Evolutionary conservation across 2,329 filamentous ascomycete species (phyloP), one percentile per base, ranked within the genome.

Genomic region (Chalaropsis ovoidea): DNA sequence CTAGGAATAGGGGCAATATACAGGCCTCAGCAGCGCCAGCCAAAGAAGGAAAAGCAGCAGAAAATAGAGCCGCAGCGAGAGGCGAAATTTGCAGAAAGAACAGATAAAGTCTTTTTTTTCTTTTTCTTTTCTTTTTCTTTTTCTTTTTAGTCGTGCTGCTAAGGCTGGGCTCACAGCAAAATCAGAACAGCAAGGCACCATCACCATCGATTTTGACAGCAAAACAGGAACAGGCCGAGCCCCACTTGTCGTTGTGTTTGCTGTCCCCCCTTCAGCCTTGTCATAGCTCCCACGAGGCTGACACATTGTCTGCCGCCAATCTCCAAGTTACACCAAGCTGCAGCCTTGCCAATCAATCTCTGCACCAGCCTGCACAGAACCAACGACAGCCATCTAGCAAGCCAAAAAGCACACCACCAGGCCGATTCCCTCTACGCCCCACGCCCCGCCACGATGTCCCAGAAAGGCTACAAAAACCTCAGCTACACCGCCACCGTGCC

Each of bases 391-490:
- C 27, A 17, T n/a, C 43, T 19, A n/a, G 54, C 3, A 39, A 58
- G n/a, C 3, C 47, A 13, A 11, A 15, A 52, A 27, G 13, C 47
- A 49, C 11, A 52, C 11, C 19, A 13, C 22, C 10, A 39, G 35
- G 35, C 35, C 35, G 8, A 6, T 7, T 39, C 70, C 69, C n/a
- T 64, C 63, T 22, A 70, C 70, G 52, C 68, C 71, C 17, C 19
- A 58, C n/a, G 15, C 24, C 52, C 22, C 5, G 65, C 56, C 63
- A 71, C 68, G 70, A 81, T 80, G 79, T 75, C 79, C 6, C 76
- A 80, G 43, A 87, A 85, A 71, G 87, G 89, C 72, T 78, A 83
- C 70, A 89, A 88, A 71, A 86, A 89, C 74, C 80, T 91, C 61
- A 80, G 81, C 67, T 91, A 89, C 79, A 79, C 82, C 76, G 74